Base-by-base conservation (phyloP, 2,329 filamentous ascomycete species). In the Venturia oleaginea region DNA sequence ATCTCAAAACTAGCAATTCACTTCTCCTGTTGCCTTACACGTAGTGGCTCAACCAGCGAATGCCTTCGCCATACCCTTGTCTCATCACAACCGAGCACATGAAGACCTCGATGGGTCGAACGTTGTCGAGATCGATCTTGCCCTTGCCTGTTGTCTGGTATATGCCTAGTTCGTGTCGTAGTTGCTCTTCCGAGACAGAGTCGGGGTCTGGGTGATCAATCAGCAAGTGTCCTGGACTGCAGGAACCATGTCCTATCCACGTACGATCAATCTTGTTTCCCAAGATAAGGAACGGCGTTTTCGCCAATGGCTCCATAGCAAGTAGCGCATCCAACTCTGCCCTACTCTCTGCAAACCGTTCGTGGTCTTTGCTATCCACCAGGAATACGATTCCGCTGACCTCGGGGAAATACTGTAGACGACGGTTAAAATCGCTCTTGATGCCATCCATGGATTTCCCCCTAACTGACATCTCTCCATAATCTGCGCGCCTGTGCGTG, bases 121-220 rank as follows among this genome's bases (percentile, higher is more conserved):
- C 96, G 40, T 91, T 91, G 81, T 96, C 92, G 70, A 94, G 83
- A 68, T 88, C 90, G 68, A 95, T 88, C 84, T 95, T 96, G 78
- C 92, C 92, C 85, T 96, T 96, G 72, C 92, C 92, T 67, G 91
- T 96, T 64, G 92, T 96, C 80, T 97, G 93, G 80, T 95, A 97
- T 73, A 97, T 79, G 68, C 94, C 94, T 66, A 99, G 83, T 77
- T 92, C 89, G 76, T 94, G 88, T 77, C 94, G 86, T 74, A 65
- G 84, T 81, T 97, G 91, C 72, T 97, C 93, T 83, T 99, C 94
- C 69, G 89, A 93, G 64, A 97, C 88, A 68, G 94, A 94, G 71
- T 95, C 90, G 63, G 92, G 92, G 81, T 97, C 51, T 57, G 19
- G 17, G 15, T 57, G 27, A 15, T 57, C 5, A 1, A 66, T 69